These are phyloP conservation scores for Backusella parvicylindrica DNA, from an alignment of 192 early-diverging fungal species.

Conservation along the genomic window DNA sequence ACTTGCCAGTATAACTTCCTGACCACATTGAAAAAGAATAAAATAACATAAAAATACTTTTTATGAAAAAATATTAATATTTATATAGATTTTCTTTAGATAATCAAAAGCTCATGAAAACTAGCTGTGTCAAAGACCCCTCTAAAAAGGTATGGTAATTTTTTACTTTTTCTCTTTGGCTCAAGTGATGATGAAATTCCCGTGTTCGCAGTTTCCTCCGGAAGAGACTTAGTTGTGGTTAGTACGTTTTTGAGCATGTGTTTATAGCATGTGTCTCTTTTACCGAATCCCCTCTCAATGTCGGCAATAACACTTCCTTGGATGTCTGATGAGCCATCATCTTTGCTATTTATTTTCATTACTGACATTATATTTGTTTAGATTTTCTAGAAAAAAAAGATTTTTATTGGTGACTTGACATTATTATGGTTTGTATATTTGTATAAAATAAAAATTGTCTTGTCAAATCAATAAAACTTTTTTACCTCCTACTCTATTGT, in stretches of 20 bases:
- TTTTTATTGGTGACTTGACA: slow-evolving; percentile 7
- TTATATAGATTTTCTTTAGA: background rate
- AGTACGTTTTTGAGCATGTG: background rate
- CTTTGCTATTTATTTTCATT: background rate
- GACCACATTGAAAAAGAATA: slow-evolving; percentile 20
- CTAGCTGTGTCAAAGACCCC: background rate
- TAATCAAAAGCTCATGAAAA: background rate
- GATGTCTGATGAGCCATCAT: slow-evolving; percentile 35
- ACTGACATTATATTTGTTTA: background rate
- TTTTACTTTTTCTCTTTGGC: background rate
- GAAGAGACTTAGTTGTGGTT: slow-evolving; percentile 30
- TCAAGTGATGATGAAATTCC: slow-evolving; percentile 35
- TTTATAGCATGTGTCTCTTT: background rate
- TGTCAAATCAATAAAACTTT: slow-evolving; percentile 13
- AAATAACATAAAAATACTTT: background rate
- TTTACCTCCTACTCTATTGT: background rate
- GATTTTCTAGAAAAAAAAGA: background rate
- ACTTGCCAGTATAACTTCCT: slow-evolving; percentile 42
- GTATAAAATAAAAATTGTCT: background rate
- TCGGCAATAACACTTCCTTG: slow-evolving; percentile 38
- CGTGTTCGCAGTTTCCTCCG: slow-evolving; percentile 41
- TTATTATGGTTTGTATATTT: background rate
- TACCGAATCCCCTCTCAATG: slow-evolving; percentile 22
- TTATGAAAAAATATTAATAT: background rate
- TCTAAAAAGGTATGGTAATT: slow-evolving; percentile 9